Evolutionary conservation across 306 rosid species (phyloP).

Genomic region (Vicia villosa): DNA sequence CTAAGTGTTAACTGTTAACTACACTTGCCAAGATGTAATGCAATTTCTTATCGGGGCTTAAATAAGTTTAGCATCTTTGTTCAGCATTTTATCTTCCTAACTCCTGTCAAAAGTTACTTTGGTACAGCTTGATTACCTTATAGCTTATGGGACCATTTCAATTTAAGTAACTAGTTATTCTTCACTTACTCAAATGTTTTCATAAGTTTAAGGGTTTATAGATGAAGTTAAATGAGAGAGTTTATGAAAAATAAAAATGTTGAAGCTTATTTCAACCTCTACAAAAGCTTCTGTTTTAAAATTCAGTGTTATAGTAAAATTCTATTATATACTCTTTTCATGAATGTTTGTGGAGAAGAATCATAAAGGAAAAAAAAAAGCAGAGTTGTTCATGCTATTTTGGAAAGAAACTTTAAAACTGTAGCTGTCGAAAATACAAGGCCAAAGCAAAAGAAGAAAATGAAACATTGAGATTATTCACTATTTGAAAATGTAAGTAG

Average conservation of each 20-base stretch:
- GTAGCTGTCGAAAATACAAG: neutral
- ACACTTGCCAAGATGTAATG: neutral
- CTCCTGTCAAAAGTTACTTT: neutral
- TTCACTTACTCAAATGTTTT: neutral
- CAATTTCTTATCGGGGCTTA: neutral
- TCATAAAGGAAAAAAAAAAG: slow-evolving; percentile 11
- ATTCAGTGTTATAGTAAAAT: neutral
- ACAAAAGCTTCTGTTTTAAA: slow-evolving; percentile 1
- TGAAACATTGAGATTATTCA: slow-evolving; percentile 6
- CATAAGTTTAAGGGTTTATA: neutral
- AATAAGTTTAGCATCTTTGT: neutral
- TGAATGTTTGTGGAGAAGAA: slow-evolving; percentile 5
- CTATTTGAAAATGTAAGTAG: neutral
- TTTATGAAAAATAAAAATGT: neutral
- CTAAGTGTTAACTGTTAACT: slow-evolving; percentile 5
- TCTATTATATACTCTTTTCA: neutral
- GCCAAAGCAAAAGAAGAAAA: neutral
- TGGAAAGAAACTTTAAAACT: slow-evolving; percentile 7
- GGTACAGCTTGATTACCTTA: neutral
- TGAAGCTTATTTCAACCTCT: neutral
- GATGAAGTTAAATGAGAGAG: neutral
- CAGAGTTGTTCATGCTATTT: slow-evolving; percentile 18
- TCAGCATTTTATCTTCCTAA: slow-evolving; percentile 2
- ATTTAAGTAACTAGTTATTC: neutral
- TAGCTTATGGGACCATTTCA: neutral